Base-by-base conservation (phyloP, 345 rosid species). In the Gossypium herbaceum region DNA sequence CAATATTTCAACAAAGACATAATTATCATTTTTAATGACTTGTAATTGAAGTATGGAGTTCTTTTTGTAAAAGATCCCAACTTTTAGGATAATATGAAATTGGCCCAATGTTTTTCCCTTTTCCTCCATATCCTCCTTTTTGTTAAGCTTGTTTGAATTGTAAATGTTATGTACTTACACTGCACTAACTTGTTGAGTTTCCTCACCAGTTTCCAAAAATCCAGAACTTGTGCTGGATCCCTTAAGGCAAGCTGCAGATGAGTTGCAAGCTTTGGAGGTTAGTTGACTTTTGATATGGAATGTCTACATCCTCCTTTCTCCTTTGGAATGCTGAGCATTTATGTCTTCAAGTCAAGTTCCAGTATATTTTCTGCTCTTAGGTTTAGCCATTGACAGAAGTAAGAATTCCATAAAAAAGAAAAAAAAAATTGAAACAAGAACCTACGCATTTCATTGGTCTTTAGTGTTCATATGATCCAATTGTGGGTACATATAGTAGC, bases 211-310 rank as follows among this genome's bases (percentile, higher is more conserved):
- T 78, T 80, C 82, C 41, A 86, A 85, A 79, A 82, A 87, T 84
- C 75, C 90, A 2, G 94, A 87, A 71, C 66, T 80, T 2, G 89
- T 91, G 75, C 85, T 95, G 70, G 99, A 90, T 81, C 86, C 94
- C 74, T 77, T 95, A 72, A 86, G 78, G 80, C 97, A 93, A 83
- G 97, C 99, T 78, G 84, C 90, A 19, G 88, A 91, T 64, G 97
- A 91, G 75, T 88, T 91, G 78, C 83, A 87, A 81, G 82, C 88
- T 43, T 73, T 95, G 82, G 98, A 92, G 97, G 98, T 93, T 84
- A 77, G 80, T 76, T 72, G 51, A 69, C 71, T 63, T 74, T 52
- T 4, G 52, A 74, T 48, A 61, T 29, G 58, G 39, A 43, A 45
- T 56, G 70, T 51, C 39, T 59, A 44, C 29, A 73, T 34, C 48